Evolutionary conservation across 139 green algal genomes (phyloP).

Genomic region (Chlamydomonas sphaeroides): DNA sequence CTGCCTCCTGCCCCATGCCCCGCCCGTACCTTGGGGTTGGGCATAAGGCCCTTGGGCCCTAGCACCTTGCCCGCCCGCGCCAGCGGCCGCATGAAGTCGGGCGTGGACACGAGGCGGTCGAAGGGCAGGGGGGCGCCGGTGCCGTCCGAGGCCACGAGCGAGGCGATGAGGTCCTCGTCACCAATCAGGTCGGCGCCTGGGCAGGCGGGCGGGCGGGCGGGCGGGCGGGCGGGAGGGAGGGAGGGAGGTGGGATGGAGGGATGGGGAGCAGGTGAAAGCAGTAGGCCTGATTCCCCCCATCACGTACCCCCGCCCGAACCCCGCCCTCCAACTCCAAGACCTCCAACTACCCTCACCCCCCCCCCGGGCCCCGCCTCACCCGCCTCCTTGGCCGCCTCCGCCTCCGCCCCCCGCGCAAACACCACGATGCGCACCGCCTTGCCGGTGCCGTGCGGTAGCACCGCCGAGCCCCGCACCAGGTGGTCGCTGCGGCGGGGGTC

Average conservation of each 20-base stretch:
- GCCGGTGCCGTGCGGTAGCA: conserved; percentile 85
- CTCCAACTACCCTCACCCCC: too few relatives aligned
- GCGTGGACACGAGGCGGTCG: conserved; percentile 80
- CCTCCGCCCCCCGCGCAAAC: conserved; percentile 81
- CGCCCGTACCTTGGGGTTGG: conserved; percentile 90
- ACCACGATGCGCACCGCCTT: conserved; percentile 79
- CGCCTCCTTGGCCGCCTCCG: conserved; percentile 62
- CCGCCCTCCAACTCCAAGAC: neutral
- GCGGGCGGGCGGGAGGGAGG: too few relatives aligned
- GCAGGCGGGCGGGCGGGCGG: too few relatives aligned
- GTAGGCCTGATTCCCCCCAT: too few relatives aligned
- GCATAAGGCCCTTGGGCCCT: conserved; percentile 96
- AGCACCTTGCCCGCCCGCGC: conserved; percentile 81
- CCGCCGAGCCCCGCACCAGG: conserved; percentile 76
- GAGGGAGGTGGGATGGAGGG: too few relatives aligned
- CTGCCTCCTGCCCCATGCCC: too few relatives aligned
- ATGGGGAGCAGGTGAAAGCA: too few relatives aligned
- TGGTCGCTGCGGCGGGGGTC: conserved; percentile 55
- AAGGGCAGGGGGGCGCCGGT: conserved; percentile 67
- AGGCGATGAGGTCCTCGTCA: conserved; percentile 77
- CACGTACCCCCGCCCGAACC: neutral
- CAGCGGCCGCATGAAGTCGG: conserved; percentile 85
- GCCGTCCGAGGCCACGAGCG: conserved; percentile 67
- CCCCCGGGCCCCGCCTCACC: neutral
- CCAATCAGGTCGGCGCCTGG: conserved; percentile 87